Percentiles rank a stretch among this genome's conserved stretches.
phyloP scores from a whole-genome alignment of 164 flowering plant genomes.

The Dillenia suffruticosa region DNA sequence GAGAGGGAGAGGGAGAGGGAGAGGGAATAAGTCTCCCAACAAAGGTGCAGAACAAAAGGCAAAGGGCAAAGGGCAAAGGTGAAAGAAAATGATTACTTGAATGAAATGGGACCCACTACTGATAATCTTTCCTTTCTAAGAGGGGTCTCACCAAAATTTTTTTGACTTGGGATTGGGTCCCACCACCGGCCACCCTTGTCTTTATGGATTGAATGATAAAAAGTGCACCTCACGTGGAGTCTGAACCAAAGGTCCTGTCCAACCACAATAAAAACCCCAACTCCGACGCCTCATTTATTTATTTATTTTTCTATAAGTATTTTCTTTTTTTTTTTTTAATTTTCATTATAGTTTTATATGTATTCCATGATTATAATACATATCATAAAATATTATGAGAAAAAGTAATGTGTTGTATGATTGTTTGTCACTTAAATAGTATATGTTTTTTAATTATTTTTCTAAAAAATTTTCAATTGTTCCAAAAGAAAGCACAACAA shows the following conservation, averaged over 20 bases:
- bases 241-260: constrained; percentile 62
- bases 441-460: too few relatives aligned
- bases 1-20: too few relatives aligned
- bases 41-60: constrained; percentile 17
- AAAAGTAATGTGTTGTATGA: too few relatives aligned
- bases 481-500: too few relatives aligned
- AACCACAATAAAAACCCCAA: constrained; percentile 33
- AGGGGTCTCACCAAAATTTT: constrained; percentile 8
- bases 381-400: too few relatives aligned
- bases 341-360: too few relatives aligned
- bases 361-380: too few relatives aligned
- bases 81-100: constrained; percentile 41
- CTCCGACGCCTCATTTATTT: too few relatives aligned
- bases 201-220: constrained; percentile 61
- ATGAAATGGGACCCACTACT: constrained; percentile 34
- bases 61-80: constrained; percentile 12
- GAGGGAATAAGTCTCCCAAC: not conserved
- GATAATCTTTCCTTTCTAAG: constrained; percentile 22
- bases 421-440: too few relatives aligned
- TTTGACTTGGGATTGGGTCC: constrained; percentile 44
- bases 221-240: constrained; percentile 79
- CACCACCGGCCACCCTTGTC: constrained; percentile 42
- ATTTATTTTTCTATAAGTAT: too few relatives aligned
- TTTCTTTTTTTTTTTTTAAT: too few relatives aligned
- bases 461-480: too few relatives aligned